phyloP scores from a whole-genome alignment of 148 eudicot species.

The Nyssa sinensis region DNA sequence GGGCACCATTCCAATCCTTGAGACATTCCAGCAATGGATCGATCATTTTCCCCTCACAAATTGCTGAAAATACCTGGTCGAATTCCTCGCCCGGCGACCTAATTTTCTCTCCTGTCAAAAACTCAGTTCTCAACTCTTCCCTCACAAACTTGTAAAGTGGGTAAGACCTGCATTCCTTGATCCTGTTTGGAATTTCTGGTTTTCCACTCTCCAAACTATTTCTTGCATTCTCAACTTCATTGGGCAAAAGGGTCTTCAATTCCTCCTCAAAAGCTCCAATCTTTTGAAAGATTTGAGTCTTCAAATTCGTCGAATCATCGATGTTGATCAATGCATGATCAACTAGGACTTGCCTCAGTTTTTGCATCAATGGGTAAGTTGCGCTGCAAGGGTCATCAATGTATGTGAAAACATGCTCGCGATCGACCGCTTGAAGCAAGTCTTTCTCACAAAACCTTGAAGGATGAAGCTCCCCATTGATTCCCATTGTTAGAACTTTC shows the following conservation, averaged over 20 bases:
- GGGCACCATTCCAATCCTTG: constrained; percentile 24
- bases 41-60: constrained; percentile 19
- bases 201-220: constrained; percentile 11
- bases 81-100: constrained; percentile 23
- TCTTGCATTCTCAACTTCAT: constrained; percentile 25
- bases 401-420: constrained; percentile 19
- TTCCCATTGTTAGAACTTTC: constrained; percentile 20
- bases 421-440: constrained; percentile 25
- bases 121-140: constrained; percentile 13
- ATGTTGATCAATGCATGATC: constrained; percentile 22
- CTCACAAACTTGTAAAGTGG: constrained; percentile 27
- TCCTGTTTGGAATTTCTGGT: constrained; percentile 16
- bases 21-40: constrained; percentile 23
- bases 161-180: constrained; percentile 23
- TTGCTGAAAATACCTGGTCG: constrained; percentile 21
- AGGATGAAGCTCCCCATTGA: constrained; percentile 26
- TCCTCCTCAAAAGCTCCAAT: constrained; percentile 31
- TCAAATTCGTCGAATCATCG: constrained; percentile 4
- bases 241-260: constrained; percentile 20
- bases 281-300: constrained; percentile 20
- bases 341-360: constrained; percentile 28
- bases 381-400: constrained; percentile 30
- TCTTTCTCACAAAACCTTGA: constrained; percentile 32
- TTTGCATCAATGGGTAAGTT: constrained; percentile 25
- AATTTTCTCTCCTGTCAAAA: constrained; percentile 18